These are phyloP conservation scores for Fusarium austroafricanum DNA, from an alignment of 2,329 filamentous ascomycete species.

Conservation along the genomic window DNA sequence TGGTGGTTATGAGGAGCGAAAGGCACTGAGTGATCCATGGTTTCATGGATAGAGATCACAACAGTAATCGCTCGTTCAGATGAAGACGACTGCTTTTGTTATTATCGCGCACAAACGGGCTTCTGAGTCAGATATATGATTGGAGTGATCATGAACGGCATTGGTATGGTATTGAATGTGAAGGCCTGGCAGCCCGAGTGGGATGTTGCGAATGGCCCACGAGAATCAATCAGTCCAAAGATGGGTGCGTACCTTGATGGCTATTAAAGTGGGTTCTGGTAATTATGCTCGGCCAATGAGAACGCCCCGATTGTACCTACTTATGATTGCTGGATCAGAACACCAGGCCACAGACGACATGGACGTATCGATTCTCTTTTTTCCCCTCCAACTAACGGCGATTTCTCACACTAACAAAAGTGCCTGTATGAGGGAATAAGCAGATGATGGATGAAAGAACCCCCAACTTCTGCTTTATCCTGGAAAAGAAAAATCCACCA, in stretches of 20 bases:
- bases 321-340: constrained; percentile 5
- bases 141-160: constrained; percentile 20
- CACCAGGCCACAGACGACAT: constrained; percentile 1
- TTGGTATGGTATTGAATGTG: constrained; percentile 15
- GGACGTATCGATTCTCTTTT: not conserved
- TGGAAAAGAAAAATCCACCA: not conserved
- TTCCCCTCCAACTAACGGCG: not conserved
- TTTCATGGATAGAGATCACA: constrained; percentile 20
- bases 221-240: constrained; percentile 17
- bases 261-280: constrained; percentile 10
- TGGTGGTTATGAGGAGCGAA: constrained; percentile 39
- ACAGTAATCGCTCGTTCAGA: constrained; percentile 12
- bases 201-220: constrained; percentile 37
- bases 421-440: not conserved
- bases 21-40: constrained; percentile 38
- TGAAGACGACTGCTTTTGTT: constrained; percentile 17
- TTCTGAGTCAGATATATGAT: constrained; percentile 2
- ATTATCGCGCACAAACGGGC: not conserved
- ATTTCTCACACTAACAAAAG: constrained; percentile 2
- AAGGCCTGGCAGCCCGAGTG: constrained; percentile 27
- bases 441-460: not conserved
- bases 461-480: not conserved
- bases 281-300: constrained; percentile 21
- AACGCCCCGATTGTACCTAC: constrained; percentile 3
- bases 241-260: constrained; percentile 48